Percentiles rank a stretch among this genome's conserved stretches.
Evolutionary conservation across 2,329 filamentous ascomycete genomes (phyloP).

Genomic region (Fusarium abutilonis): DNA sequence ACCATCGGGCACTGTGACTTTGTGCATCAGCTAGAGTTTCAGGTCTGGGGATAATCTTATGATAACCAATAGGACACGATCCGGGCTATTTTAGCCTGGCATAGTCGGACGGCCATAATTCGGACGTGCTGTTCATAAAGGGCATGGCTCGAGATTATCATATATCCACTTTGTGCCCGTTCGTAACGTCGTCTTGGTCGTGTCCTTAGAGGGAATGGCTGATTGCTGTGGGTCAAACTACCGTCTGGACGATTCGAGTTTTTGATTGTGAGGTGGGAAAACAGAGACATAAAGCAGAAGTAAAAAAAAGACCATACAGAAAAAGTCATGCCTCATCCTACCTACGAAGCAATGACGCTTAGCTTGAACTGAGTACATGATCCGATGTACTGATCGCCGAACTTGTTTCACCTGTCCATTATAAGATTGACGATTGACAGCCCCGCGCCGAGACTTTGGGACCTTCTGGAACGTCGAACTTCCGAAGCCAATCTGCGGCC

Average conservation of each 20-base stretch:
- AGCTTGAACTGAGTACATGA: constrained; percentile 23
- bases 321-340: constrained; percentile 23
- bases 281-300: constrained; percentile 29
- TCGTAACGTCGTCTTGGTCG: constrained; percentile 12
- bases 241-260: constrained; percentile 8
- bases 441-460: constrained; percentile 28
- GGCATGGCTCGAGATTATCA: constrained; percentile 32
- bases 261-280: constrained; percentile 31
- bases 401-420: constrained; percentile 41
- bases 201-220: constrained; percentile 30
- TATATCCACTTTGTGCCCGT: constrained; percentile 35
- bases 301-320: constrained; percentile 23
- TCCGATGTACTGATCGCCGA: constrained; percentile 23
- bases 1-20: constrained; percentile 35
- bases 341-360: constrained; percentile 6
- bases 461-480: constrained; percentile 43
- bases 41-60: constrained; percentile 39
- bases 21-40: constrained; percentile 52
- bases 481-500: constrained; percentile 32
- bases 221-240: constrained; percentile 24
- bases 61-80: constrained; percentile 46
- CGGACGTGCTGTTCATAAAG: constrained; percentile 41
- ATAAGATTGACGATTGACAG: constrained; percentile 29
- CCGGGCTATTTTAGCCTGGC: constrained; percentile 37
- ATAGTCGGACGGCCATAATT: constrained; percentile 39